Base-by-base conservation (phyloP, 345 rosid genomes). In the Balakata baccata region DNA sequence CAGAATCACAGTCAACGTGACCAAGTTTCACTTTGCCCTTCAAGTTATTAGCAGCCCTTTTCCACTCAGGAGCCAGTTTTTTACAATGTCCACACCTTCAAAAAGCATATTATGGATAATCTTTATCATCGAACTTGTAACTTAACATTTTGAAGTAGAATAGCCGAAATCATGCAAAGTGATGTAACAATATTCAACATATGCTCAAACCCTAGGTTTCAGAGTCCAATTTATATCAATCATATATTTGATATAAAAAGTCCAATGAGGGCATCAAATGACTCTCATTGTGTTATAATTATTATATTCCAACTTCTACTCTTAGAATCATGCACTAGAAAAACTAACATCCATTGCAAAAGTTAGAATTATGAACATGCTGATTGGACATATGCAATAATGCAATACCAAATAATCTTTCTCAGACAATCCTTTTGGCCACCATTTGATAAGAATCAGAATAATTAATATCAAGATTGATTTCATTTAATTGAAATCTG, bases 81-180 rank as follows among this genome's bases (percentile, higher is more conserved):
- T 94, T 94, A 81, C 98, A 94, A 80, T 94, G 97, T 64, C 98
- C 97, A 74, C 97, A 94, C 97, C 98, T 93, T 82, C 23, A 67
- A 78, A 73, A 22, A 74, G 53, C 49, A 64, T 23, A 60, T 45
- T 6, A 54, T 22, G 16, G n/a, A 75, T 2, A 59, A 23, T 25
- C 37, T 20, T 67, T 69, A 52, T 17, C 61, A 65, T 53, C 41
- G 25, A 22, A 71, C 12, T 51, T 58, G 13, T 53, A 47, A 66
- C 22, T 59, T 8, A 20, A 11, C 17, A 5, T 34, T n/a, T 43
- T 64, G 39, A 49, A 20, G 6, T 20, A 49, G 41, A 34, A n/a
- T 16, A 11, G 47, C 4, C 6, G 3, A 45, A 18, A 37, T 18
- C 25, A 18, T 66, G 29, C n/a, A 56, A n/a, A 74, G n/a, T 53